These are phyloP conservation scores for Podospora pseudoanserina DNA, from an alignment of 495 filamentous ascomycete genomes.

Conservation along the genomic window DNA sequence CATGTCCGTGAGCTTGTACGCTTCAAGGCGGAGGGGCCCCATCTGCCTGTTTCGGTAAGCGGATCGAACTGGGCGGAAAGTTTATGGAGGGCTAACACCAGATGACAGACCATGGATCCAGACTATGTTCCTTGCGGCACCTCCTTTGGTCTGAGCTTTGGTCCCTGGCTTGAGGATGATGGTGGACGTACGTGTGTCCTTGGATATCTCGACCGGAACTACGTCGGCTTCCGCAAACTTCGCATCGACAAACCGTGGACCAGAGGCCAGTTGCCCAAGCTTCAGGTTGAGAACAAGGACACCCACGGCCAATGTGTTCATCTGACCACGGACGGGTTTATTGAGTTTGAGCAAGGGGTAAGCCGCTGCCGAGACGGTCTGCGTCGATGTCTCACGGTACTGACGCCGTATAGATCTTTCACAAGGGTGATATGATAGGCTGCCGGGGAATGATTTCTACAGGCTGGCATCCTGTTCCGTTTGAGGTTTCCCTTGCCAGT, in stretches of 20 bases:
- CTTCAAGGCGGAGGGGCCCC: conserved; percentile 43
- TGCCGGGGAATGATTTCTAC: conserved; percentile 45
- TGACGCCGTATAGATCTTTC: conserved; percentile 32
- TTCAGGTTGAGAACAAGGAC: conserved; percentile 32
- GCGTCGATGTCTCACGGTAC: conserved; percentile 15
- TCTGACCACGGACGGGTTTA: conserved; percentile 43
- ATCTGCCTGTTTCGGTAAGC: conserved; percentile 35
- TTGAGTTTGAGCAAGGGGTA: conserved; percentile 47
- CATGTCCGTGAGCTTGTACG: conserved; percentile 40
- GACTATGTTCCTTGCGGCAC: conserved; percentile 41
- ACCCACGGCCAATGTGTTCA: conserved; percentile 39
- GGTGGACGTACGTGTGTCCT: conserved; percentile 34
- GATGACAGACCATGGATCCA: conserved; percentile 31
- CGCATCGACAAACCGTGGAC: conserved; percentile 28
- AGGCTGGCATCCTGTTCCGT: conserved; percentile 34
- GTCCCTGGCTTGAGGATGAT: conserved; percentile 38
- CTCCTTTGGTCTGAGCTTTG: conserved; percentile 44
- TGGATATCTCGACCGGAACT: conserved; percentile 40
- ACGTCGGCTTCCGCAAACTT: conserved; percentile 45
- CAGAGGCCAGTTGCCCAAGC: conserved; percentile 21
- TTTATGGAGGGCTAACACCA: background rate
- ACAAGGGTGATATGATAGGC: conserved; percentile 20
- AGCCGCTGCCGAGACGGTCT: background rate
- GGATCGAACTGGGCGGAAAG: background rate
- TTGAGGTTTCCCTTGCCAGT: conserved; percentile 36